Conservation (phyloP, 768 basidiomycete species). For the Paxillus involutus region DNA sequence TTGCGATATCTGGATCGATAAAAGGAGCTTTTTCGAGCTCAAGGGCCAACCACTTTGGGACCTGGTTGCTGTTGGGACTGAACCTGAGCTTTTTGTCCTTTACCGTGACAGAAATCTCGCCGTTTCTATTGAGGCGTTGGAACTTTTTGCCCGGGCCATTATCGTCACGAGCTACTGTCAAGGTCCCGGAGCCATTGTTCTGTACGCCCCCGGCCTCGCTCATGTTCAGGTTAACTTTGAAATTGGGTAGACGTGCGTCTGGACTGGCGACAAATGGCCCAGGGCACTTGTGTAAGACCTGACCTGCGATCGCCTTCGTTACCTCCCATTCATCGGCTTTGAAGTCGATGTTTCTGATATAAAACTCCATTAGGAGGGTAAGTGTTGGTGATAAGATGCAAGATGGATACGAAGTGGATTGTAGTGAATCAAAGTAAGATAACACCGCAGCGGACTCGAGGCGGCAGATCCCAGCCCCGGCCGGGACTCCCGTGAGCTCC, state of each 20-base stretch:
- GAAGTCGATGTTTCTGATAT: slow-evolving; percentile 31
- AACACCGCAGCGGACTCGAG: too few species aligned
- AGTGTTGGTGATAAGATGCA: background rate
- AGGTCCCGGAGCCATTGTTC: slow-evolving; percentile 52
- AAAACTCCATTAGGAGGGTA: slow-evolving; percentile 37
- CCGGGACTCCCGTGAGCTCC: too few species aligned
- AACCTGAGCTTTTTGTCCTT: slow-evolving; percentile 40
- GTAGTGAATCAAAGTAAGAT: background rate
- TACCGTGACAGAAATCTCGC: slow-evolving; percentile 40
- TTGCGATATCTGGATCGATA: slow-evolving; percentile 52
- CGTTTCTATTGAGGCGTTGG: slow-evolving; percentile 38
- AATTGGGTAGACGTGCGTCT: slow-evolving; percentile 48
- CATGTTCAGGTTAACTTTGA: slow-evolving; percentile 53
- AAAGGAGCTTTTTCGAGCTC: slow-evolving; percentile 56
- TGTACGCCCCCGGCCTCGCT: slow-evolving; percentile 49
- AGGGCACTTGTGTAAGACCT: slow-evolving; percentile 48
- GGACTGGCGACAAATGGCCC: slow-evolving; percentile 25
- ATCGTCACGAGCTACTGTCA: slow-evolving; percentile 30
- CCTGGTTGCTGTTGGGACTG: slow-evolving; percentile 5
- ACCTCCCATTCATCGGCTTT: slow-evolving; percentile 54
- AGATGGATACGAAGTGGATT: background rate
- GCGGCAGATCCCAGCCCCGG: too few species aligned
- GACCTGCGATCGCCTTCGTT: slow-evolving; percentile 49
- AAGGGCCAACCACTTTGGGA: slow-evolving; percentile 16
- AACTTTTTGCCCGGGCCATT: too few species aligned